Percentiles rank a stretch among this genome's conserved stretches.
These are phyloP conservation scores for Hondaea fermentalgiana DNA, from an alignment of 108 stramenopile species.

Conservation along the genomic window DNA sequence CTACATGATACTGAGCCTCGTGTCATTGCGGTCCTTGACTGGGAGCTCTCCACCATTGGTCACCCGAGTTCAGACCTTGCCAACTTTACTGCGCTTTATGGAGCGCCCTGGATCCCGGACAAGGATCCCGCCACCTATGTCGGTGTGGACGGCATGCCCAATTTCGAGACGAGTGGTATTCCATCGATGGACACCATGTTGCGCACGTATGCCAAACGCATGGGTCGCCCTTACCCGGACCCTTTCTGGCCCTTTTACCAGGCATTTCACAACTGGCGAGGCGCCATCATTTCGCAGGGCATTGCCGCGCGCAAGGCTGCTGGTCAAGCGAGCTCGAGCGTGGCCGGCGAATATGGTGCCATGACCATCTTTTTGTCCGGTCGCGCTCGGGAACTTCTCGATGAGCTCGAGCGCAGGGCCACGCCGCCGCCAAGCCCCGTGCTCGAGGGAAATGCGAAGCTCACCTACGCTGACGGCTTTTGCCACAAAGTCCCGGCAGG, in stretches of 20 bases:
- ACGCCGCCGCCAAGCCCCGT: neutral
- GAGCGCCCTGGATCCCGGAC: neutral
- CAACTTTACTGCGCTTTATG: constrained; percentile 48
- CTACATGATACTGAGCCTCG: constrained; percentile 76
- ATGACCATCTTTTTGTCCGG: neutral
- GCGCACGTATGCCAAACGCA: neutral
- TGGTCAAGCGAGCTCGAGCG: neutral
- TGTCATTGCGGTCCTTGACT: constrained; percentile 84
- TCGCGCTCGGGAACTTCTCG: neutral
- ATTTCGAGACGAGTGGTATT: constrained; percentile 17
- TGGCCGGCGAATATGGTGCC: neutral
- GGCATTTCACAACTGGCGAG: constrained; percentile 78
- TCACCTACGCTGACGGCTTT: neutral
- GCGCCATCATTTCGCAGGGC: constrained; percentile 89
- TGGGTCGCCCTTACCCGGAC: neutral
- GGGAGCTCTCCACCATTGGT: constrained; percentile 88
- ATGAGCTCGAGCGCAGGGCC: neutral
- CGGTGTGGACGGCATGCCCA: constrained; percentile 47
- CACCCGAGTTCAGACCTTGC: constrained; percentile 83
- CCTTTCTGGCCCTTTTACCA: constrained; percentile 53
- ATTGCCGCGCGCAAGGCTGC: constrained; percentile 65
- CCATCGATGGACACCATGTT: constrained; percentile 20
- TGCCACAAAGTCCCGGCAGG: neutral
- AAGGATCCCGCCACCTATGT: neutral
- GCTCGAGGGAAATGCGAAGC: neutral